Percentiles rank a stretch among this genome's conserved stretches.
Evolutionary conservation across 1,284 basidiomycete genomes (phyloP).

Genomic region (Melampsora larici-populina): DNA sequence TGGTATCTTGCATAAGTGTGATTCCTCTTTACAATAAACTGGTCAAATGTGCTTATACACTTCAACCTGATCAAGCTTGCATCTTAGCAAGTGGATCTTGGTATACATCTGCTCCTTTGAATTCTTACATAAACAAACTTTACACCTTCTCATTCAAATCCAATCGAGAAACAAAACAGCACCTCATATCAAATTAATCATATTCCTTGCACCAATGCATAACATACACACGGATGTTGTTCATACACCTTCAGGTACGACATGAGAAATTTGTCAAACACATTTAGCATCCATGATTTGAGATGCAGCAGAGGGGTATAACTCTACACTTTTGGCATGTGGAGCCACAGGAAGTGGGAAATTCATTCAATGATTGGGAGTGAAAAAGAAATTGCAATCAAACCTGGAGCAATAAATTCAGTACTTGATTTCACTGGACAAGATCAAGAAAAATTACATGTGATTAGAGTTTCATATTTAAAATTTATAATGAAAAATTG

Average conservation of each 20-base stretch:
- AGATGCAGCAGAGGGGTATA: constrained; percentile 96
- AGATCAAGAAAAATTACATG: constrained; percentile 53
- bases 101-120: constrained; percentile 17
- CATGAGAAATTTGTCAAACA: constrained; percentile 21
- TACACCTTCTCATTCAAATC: background rate
- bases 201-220: background rate
- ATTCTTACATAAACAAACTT: no score
- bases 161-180: background rate
- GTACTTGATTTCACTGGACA: constrained; percentile 59
- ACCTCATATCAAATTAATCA: background rate
- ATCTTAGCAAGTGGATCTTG: constrained; percentile 16
- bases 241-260: constrained; percentile 8
- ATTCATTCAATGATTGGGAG: constrained; percentile 86
- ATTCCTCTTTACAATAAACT: no score
- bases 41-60: background rate
- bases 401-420: constrained; percentile 76
- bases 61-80: constrained; percentile 17
- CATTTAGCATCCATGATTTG: constrained; percentile 57
- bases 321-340: constrained; percentile 81
- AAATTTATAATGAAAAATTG: constrained; percentile 62
- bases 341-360: constrained; percentile 84
- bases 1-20: no score
- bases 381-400: constrained; percentile 83
- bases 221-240: background rate
- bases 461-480: constrained; percentile 61